These are phyloP conservation scores for Acacia acuminata DNA, from an alignment of 306 rosid genomes.

Conservation along the genomic window DNA sequence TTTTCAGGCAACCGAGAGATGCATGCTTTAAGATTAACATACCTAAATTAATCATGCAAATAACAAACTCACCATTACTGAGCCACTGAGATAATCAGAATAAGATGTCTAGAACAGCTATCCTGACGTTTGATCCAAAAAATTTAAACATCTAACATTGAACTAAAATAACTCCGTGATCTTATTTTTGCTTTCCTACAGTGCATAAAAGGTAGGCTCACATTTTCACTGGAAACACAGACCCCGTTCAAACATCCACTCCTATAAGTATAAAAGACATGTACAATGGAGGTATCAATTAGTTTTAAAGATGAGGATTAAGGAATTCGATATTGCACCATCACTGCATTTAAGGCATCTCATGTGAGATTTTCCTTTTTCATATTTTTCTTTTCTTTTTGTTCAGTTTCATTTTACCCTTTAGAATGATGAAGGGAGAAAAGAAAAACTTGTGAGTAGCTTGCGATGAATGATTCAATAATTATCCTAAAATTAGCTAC, in stretches of 20 bases:
- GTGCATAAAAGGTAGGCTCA: background rate
- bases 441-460: background rate
- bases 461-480: constrained; percentile 18
- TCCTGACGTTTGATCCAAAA: constrained; percentile 15
- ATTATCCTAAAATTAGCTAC: constrained; percentile 12
- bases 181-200: constrained; percentile 19
- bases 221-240: background rate
- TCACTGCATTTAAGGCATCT: background rate
- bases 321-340: background rate
- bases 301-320: background rate
- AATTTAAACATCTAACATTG: constrained; percentile 14
- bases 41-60: constrained; percentile 56
- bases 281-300: background rate
- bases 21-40: constrained; percentile 80
- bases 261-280: background rate
- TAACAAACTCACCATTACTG: constrained; percentile 27
- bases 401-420: background rate
- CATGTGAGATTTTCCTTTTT: background rate
- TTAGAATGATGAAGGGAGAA: background rate
- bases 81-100: constrained; percentile 20
- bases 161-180: constrained; percentile 4
- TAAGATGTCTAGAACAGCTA: constrained; percentile 25
- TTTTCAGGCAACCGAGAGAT: constrained; percentile 76
- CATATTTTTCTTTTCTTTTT: background rate
- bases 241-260: background rate